Conservation (phyloP, 371 early-diverging fungal genomes). For the Coemansia linderi region DNA sequence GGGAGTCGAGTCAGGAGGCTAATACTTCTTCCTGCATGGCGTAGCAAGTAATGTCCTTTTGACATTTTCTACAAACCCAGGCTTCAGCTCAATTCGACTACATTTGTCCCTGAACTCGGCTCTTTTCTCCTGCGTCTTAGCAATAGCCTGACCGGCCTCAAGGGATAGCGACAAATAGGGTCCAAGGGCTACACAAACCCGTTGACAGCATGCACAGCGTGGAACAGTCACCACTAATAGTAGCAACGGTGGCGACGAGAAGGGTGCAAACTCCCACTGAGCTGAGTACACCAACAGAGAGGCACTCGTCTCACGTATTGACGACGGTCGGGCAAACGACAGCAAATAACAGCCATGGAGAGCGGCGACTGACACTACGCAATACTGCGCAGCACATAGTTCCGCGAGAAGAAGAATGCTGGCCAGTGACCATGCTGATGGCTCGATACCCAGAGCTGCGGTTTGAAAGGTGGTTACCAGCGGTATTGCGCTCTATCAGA, state of each 20-base stretch:
- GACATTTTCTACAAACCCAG: too few relatives aligned
- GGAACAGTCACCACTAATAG: background rate
- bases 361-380: constrained; percentile 19
- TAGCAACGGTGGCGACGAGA: background rate
- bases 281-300: background rate
- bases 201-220: background rate
- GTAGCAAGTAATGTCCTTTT: too few relatives aligned
- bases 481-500: constrained; percentile 17
- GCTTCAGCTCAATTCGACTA: background rate
- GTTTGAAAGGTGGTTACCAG: constrained; percentile 47
- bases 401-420: constrained; percentile 37
- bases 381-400: constrained; percentile 33
- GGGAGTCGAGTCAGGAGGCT: too few relatives aligned
- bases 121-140: background rate
- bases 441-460: constrained; percentile 44
- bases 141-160: background rate
- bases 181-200: background rate
- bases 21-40: too few relatives aligned
- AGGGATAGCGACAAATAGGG: background rate
- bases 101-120: background rate
- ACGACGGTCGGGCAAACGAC: background rate
- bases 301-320: background rate
- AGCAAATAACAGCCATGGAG: background rate
- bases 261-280: background rate
- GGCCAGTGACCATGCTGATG: constrained; percentile 38